Conservation (phyloP, 73 alveolate genomes). For the Tetrahymena borealis region DNA sequence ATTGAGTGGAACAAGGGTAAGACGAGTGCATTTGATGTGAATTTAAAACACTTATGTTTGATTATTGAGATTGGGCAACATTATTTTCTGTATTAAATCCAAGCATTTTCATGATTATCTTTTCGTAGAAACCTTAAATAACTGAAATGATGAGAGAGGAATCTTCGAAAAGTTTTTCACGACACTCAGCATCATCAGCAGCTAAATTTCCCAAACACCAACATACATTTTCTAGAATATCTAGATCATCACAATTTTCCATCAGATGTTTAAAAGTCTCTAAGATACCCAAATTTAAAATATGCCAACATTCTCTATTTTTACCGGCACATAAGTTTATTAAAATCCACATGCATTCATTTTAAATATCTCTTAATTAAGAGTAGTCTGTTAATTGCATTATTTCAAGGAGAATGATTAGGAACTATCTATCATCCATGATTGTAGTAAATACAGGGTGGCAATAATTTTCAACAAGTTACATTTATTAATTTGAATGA, state of each 20-base stretch:
- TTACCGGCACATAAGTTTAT: not conserved
- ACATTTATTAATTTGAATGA: not conserved
- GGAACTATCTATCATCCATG: not conserved
- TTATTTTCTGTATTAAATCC: not conserved
- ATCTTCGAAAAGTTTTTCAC: not conserved
- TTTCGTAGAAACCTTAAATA: not conserved
- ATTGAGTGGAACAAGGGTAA: not conserved
- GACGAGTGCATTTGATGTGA: not conserved
- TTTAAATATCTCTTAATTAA: not conserved
- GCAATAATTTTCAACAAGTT: not conserved
- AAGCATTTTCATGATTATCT: not conserved
- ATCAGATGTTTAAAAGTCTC: not conserved
- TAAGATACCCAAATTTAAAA: not conserved
- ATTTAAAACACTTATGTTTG: not conserved
- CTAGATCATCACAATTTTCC: not conserved
- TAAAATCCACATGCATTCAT: not conserved
- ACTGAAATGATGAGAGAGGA: not conserved
- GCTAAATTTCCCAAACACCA: slow-evolving; percentile 1
- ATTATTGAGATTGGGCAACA: not conserved
- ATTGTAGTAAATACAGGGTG: not conserved
- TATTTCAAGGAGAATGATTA: not conserved
- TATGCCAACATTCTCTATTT: not conserved
- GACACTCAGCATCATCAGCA: slow-evolving; percentile 1
- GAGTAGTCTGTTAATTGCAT: not conserved
- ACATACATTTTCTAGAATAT: not conserved